Conservation (phyloP, 2,329 filamentous ascomycete species). For the Zymoseptoria tritici region DNA sequence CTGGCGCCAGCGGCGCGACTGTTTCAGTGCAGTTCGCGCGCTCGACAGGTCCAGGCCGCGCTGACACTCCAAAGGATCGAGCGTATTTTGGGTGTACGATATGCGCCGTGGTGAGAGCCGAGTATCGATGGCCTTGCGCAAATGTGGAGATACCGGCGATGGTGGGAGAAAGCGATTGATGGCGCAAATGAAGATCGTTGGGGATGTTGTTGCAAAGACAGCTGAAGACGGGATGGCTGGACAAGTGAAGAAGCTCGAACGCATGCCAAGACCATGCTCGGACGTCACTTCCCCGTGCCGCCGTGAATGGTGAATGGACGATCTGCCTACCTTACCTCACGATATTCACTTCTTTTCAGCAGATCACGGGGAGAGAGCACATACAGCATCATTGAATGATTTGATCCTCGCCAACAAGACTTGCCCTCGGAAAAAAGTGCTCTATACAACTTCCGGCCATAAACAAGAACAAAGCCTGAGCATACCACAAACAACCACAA, state of each 20-base stretch:
- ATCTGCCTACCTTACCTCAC: neutral
- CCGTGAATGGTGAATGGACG: neutral
- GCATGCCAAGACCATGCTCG: neutral
- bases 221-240: neutral
- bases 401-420: neutral
- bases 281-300: neutral
- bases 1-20: slow-evolving; percentile 5
- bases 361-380: neutral
- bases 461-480: neutral
- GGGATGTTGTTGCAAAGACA: neutral
- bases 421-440: neutral
- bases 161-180: neutral
- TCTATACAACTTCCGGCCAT: neutral
- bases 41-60: neutral
- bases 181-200: neutral
- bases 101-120: neutral
- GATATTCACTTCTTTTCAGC: neutral
- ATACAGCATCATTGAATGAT: neutral
- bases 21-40: neutral
- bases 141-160: neutral
- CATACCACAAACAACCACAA: neutral
- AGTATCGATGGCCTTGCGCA: neutral
- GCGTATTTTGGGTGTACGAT: too few relatives aligned
- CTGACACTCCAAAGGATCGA: neutral
- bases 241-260: neutral